These are phyloP conservation scores for Lagenidium giganteum DNA, from an alignment of 352 stramenopile species.

Conservation along the genomic window DNA sequence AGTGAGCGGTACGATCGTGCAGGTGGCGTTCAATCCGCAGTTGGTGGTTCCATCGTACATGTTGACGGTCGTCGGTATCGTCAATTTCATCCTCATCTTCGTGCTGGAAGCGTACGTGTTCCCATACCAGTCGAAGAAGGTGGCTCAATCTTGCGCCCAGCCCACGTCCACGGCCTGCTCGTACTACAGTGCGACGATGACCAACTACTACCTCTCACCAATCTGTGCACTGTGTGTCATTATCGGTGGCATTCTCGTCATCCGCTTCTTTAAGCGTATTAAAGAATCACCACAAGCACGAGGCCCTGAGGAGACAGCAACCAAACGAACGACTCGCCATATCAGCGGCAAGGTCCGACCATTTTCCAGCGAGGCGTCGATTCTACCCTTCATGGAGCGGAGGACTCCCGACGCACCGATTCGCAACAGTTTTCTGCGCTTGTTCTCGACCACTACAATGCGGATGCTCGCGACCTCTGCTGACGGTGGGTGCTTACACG, in stretches of 20 bases:
- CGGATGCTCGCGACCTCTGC: not conserved
- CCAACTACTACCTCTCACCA: conserved; percentile 15
- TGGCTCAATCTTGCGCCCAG: conserved; percentile 5
- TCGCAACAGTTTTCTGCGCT: conserved; percentile 8
- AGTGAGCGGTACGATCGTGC: conserved; percentile 16
- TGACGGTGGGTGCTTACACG: conserved; percentile 3
- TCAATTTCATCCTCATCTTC: conserved; percentile 20
- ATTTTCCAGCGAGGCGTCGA: no score
- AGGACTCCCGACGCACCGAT: conserved; percentile 1
- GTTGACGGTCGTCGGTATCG: conserved; percentile 11
- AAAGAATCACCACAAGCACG: no score
- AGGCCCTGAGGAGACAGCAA: no score
- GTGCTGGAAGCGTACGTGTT: conserved; percentile 17
- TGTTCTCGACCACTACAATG: conserved; percentile 6
- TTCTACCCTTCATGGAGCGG: no score
- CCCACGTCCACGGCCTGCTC: conserved; percentile 15
- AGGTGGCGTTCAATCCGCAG: conserved; percentile 16
- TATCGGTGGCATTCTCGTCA: conserved; percentile 7
- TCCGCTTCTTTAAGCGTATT: no score
- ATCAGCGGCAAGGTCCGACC: no score
- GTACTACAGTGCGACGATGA: conserved; percentile 4
- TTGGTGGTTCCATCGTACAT: conserved; percentile 15
- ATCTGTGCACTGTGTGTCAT: conserved; percentile 7
- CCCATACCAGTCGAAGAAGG: conserved; percentile 6
- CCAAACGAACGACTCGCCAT: no score